Percentiles rank a stretch among this genome's conserved stretches.
phyloP scores from a whole-genome alignment of 768 basidiomycete species.

The Leccinellum rugosiceps region DNA sequence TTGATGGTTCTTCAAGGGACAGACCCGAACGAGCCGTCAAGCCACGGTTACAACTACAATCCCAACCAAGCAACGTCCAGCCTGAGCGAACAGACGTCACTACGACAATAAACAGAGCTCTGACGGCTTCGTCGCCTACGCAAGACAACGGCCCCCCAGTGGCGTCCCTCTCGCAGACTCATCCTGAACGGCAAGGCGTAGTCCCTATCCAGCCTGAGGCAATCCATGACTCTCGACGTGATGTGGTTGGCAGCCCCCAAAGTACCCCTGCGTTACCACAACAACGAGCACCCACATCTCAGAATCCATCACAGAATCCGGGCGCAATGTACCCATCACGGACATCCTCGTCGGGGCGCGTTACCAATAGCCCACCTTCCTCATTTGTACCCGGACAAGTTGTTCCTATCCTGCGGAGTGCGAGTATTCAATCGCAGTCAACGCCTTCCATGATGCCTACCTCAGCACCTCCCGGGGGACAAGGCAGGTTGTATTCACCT shows the following conservation, averaged over 20 bases:
- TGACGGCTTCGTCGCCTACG: not conserved
- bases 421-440: constrained; percentile 29
- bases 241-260: constrained; percentile 1
- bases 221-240: constrained; percentile 2
- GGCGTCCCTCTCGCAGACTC: constrained; percentile 4
- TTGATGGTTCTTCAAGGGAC: constrained; percentile 6
- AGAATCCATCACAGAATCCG: constrained; percentile 21
- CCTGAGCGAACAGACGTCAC: not conserved
- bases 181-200: constrained; percentile 2
- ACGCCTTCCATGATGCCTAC: constrained; percentile 21
- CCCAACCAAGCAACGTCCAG: not conserved
- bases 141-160: constrained; percentile 4
- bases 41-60: constrained; percentile 11
- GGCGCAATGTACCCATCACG: constrained; percentile 19
- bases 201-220: not conserved
- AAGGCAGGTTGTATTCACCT: constrained; percentile 16
- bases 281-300: constrained; percentile 18
- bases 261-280: constrained; percentile 3
- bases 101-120: not conserved
- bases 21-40: constrained; percentile 23
- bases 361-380: constrained; percentile 25
- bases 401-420: constrained; percentile 38
- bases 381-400: constrained; percentile 36
- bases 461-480: constrained; percentile 20
- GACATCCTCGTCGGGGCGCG: constrained; percentile 21